Conservation (phyloP, 495 filamentous ascomycete genomes). For the Podospora pseudoanserina region DNA sequence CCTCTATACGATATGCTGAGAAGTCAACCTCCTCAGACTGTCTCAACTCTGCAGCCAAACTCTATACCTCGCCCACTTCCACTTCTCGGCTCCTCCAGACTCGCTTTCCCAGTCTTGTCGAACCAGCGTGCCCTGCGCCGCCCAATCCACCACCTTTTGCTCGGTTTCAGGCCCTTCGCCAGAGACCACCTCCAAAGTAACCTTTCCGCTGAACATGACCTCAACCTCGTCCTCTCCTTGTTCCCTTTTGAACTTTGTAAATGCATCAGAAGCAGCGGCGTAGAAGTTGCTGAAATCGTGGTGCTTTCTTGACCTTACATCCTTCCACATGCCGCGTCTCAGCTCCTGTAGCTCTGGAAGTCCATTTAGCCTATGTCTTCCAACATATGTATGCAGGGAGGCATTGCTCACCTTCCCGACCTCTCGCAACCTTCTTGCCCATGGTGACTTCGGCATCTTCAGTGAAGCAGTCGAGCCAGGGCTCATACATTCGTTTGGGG, state of each 20-base stretch:
- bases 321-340: constrained; percentile 27
- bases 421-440: constrained; percentile 29
- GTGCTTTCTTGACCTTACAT: constrained; percentile 31
- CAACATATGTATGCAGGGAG: neutral
- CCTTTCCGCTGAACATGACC: constrained; percentile 36
- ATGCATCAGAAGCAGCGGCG: neutral
- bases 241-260: neutral
- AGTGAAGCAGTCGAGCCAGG: constrained; percentile 39
- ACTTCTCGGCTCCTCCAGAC: neutral
- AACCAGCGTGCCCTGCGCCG: constrained; percentile 22
- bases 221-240: constrained; percentile 18
- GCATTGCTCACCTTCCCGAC: constrained; percentile 29
- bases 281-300: constrained; percentile 30
- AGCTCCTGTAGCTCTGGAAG: constrained; percentile 25
- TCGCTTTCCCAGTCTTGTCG: constrained; percentile 14
- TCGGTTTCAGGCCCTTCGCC: constrained; percentile 6
- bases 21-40: neutral
- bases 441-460: constrained; percentile 35
- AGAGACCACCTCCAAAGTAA: constrained; percentile 19
- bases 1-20: neutral
- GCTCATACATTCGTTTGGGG: constrained; percentile 27
- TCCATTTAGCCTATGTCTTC: neutral
- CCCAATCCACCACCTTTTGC: constrained; percentile 19
- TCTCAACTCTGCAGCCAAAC: constrained; percentile 3
- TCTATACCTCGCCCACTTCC: constrained; percentile 3